These are phyloP conservation scores for Yamagishiella unicocca DNA, from an alignment of 139 green algal genomes.

Conservation along the genomic window DNA sequence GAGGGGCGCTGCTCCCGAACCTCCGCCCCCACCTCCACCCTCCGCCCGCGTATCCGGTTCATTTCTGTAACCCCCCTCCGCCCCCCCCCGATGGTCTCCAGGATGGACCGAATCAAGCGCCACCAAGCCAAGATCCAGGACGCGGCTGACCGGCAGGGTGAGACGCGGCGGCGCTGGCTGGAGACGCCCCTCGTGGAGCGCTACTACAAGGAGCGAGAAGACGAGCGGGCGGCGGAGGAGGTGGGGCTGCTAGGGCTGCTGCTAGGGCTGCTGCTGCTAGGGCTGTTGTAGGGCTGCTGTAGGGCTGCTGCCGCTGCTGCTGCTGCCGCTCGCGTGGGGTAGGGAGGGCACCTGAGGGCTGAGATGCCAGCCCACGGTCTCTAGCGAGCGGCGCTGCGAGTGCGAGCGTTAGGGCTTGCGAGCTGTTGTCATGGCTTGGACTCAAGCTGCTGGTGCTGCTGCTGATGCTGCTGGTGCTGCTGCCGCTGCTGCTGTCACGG, in stretches of 20 bases:
- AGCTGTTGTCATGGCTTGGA: too few species aligned
- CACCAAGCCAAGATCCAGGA: constrained; percentile 40
- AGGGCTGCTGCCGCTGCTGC: neutral
- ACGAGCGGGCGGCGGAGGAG: constrained; percentile 47
- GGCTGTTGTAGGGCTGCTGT: too few species aligned
- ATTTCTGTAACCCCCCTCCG: neutral
- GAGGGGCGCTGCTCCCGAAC: too few species aligned
- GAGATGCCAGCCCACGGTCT: too few species aligned
- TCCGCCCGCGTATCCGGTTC: neutral
- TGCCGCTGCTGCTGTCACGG: neutral
- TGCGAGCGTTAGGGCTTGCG: too few species aligned
- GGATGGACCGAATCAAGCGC: constrained; percentile 20
- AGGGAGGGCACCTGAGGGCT: too few species aligned
- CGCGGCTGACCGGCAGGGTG: constrained; percentile 37
- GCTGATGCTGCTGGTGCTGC: neutral
- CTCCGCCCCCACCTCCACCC: neutral
- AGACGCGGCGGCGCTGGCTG: constrained; percentile 49
- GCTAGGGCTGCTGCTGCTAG: neutral
- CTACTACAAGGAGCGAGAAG: constrained; percentile 54
- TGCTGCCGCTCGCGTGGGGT: neutral
- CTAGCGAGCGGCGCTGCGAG: too few species aligned
- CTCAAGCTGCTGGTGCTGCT: too few species aligned
- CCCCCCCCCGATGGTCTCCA: neutral
- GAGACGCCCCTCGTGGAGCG: constrained; percentile 51
- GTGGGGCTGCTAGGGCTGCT: neutral